Conservation (phyloP, 495 filamentous ascomycete species). For the Trichoderma orchidacearum region DNA sequence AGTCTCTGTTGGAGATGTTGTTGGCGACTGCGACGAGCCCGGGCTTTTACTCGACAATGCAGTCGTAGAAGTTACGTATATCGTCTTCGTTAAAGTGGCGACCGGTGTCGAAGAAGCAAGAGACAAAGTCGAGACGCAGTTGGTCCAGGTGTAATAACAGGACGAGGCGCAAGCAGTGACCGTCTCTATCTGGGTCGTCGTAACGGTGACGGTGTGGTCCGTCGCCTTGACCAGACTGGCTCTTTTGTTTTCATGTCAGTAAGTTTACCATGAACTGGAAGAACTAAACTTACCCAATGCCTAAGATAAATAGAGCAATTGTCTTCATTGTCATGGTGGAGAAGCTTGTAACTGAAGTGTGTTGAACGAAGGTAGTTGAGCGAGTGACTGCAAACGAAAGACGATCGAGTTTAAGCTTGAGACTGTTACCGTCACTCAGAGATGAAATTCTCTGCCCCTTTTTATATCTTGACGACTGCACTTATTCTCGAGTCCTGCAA, state of each 20-base stretch:
- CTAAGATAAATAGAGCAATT: background rate
- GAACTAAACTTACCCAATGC: background rate
- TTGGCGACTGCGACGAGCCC: too few relatives aligned
- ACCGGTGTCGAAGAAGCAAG: background rate
- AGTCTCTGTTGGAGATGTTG: background rate
- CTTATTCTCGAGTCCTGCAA: too few relatives aligned
- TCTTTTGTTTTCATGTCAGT: background rate
- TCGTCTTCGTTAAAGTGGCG: too few relatives aligned
- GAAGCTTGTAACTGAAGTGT: background rate
- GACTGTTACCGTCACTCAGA: too few relatives aligned
- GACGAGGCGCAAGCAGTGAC: background rate
- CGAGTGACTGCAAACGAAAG: background rate
- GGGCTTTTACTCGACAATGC: too few relatives aligned
- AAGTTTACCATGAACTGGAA: background rate
- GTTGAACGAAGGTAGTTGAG: background rate
- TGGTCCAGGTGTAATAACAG: background rate
- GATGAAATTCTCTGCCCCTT: too few relatives aligned
- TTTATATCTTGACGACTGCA: too few relatives aligned
- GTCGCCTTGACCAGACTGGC: background rate
- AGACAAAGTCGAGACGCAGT: constrained; percentile 2
- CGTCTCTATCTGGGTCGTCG: background rate
- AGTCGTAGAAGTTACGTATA: too few relatives aligned
- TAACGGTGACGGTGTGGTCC: background rate
- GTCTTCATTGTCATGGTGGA: background rate
- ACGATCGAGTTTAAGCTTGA: too few relatives aligned